Conservation (phyloP, 1,139 yeast genomes). For the Lodderomyces parapsilosis region DNA sequence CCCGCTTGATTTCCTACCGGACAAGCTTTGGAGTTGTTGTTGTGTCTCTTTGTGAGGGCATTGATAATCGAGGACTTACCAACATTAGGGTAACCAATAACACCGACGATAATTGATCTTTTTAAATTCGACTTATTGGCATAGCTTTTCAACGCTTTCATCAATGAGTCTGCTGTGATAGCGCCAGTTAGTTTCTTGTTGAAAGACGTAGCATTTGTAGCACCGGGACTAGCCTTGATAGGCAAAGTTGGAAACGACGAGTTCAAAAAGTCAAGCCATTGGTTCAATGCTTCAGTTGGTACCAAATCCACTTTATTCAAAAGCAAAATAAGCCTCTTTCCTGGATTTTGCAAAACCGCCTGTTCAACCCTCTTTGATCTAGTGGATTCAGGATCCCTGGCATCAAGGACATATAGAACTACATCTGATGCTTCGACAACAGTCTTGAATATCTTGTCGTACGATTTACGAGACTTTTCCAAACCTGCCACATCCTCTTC, state of each 20-base stretch:
- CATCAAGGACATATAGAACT: conserved; percentile 86
- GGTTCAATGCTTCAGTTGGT: conserved; percentile 77
- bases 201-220: conserved; percentile 63
- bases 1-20: conserved; percentile 99
- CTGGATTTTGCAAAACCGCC: conserved; percentile 72
- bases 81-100: conserved; percentile 89
- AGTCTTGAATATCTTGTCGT: conserved; percentile 80
- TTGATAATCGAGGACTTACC: conserved; percentile 96
- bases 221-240: conserved; percentile 58
- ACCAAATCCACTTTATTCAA: conserved; percentile 90
- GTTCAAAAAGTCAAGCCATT: conserved; percentile 81
- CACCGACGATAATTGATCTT: conserved; percentile 93
- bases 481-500: conserved; percentile 40
- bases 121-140: conserved; percentile 82
- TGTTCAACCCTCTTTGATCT: conserved; percentile 90
- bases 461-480: conserved; percentile 89
- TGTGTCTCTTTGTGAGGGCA: conserved; percentile 82
- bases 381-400: conserved; percentile 96
- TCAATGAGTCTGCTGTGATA: conserved; percentile 69
- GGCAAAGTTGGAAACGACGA: conserved; percentile 92
- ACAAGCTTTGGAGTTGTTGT: conserved; percentile 67
- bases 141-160: conserved; percentile 82
- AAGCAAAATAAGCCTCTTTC: conserved; percentile 81
- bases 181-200: conserved; percentile 75
- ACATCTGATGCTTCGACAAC: conserved; percentile 91